phyloP scores from a whole-genome alignment of 2,329 filamentous ascomycete species.

The Aspergillus pseudoterreus region DNA sequence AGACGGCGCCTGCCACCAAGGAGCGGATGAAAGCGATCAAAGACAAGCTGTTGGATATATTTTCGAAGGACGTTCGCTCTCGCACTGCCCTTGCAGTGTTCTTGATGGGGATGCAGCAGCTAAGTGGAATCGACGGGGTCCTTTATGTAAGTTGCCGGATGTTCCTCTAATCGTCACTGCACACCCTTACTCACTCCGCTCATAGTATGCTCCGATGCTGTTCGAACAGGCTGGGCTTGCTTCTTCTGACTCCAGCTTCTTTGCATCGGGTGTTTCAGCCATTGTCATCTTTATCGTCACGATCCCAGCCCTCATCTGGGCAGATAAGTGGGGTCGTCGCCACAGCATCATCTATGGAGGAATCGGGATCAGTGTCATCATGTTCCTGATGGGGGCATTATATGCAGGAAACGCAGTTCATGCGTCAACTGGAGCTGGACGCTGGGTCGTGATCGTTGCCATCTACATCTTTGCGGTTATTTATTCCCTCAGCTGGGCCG shows the following conservation, averaged over 20 bases:
- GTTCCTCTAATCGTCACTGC: background rate
- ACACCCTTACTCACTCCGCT: background rate
- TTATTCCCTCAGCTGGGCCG: conserved; percentile 48
- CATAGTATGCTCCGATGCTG: conserved; percentile 57
- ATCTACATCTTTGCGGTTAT: conserved; percentile 26
- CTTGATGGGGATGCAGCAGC: conserved; percentile 57
- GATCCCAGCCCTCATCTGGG: conserved; percentile 53
- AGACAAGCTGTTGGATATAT: conserved; percentile 28
- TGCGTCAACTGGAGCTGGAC: conserved; percentile 21
- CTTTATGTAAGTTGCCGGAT: conserved; percentile 48
- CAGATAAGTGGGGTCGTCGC: conserved; percentile 57
- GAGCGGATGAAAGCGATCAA: conserved; percentile 8
- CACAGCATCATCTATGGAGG: conserved; percentile 55
- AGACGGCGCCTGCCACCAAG: background rate
- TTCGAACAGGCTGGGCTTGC: conserved; percentile 59
- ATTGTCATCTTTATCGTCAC: conserved; percentile 57
- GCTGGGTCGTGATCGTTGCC: conserved; percentile 28
- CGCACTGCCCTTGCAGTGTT: conserved; percentile 54
- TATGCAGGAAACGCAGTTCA: conserved; percentile 32
- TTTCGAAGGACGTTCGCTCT: conserved; percentile 42
- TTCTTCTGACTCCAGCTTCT: conserved; percentile 52
- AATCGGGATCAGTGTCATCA: conserved; percentile 42
- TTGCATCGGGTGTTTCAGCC: conserved; percentile 60
- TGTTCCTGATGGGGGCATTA: conserved; percentile 32
- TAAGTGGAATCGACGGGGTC: conserved; percentile 61